Evolutionary conservation across 73 alveolate genomes (phyloP), one percentile per base, ranked within the genome.

Genomic region (Breviolum minutum): DNA sequence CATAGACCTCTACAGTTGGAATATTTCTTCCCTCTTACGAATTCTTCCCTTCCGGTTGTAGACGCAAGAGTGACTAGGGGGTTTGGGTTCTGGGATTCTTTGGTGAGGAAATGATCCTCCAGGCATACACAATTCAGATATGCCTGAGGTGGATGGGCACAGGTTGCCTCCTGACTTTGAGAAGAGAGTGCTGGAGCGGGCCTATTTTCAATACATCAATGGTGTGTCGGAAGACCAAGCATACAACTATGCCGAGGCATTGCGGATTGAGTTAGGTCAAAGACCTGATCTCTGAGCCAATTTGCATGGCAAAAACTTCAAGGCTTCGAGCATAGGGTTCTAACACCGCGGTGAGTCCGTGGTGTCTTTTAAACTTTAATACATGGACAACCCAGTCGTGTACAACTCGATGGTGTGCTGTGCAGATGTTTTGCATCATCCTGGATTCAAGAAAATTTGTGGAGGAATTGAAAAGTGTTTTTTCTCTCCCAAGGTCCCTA

Each of bases 101-200:
- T 12, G 13, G 10, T 13, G 26, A 11, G 13, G 26, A 10, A 60
- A 29, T 5, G 10, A 13, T n/a, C 63, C 74, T n/a, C 63, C 74
- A 1, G 16, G 74, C 16, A 62, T 20, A 13, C 62, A 13, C n/a
- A 13, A 0, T 8, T 71, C 86, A 12, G 16, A 77, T 60, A 62
- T 77, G 63, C n/a, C 86, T 77, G 8, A 29, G 20, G 93, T 26
- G 3, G n/a, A 60, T 7, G 26, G 92, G 93, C 40, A 74, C 54
- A 9, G 82, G 26, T 20, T 16, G 24, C 16, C 74, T 10, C 93
- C 73, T 19, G 93, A 84, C 74, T 61, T 84, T 7, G 77, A 84
- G n/a, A 20, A 7, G 17, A 84, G 93, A 74, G 93, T 84, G 26
- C 61, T 84, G 27, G 93, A 84, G 93, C 93, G 93, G 26, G 93